These are phyloP conservation scores for Rosa hybrid DNA, from an alignment of 331 rosid species.

Conservation along the genomic window DNA sequence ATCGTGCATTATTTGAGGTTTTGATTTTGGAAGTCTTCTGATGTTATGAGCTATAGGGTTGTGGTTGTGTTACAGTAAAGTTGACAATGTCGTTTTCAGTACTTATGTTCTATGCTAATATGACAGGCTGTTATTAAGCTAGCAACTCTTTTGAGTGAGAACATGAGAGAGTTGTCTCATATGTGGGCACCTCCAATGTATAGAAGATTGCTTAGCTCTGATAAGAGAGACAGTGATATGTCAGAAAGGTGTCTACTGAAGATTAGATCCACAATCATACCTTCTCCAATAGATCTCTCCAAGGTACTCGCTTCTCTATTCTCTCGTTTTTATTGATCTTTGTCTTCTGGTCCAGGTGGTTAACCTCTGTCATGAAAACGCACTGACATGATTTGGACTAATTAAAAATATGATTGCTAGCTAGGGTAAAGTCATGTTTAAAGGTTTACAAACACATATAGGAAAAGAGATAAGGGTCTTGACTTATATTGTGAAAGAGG, in stretches of 20 bases:
- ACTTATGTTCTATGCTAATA: conserved; percentile 14
- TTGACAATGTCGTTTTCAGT: not conserved
- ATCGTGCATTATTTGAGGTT: not conserved
- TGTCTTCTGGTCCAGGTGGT: not conserved
- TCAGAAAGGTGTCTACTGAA: conserved; percentile 76
- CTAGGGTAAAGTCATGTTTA: not conserved
- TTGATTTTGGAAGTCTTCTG: not conserved
- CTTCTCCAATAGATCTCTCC: conserved; percentile 67
- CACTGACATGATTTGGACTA: not conserved
- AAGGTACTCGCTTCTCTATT: conserved; percentile 41
- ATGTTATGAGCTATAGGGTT: not conserved
- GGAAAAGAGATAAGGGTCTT: not conserved
- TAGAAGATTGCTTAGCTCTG: conserved; percentile 77
- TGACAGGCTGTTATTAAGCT: conserved; percentile 70
- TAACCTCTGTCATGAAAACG: not conserved
- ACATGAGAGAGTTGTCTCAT: conserved; percentile 68
- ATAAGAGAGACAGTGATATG: conserved; percentile 83
- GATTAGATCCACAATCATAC: conserved; percentile 58
- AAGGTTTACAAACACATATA: not conserved
- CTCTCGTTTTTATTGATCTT: not conserved
- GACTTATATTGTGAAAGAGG: not conserved
- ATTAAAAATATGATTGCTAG: not conserved
- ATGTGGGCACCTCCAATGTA: conserved; percentile 79
- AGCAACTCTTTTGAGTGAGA: conserved; percentile 47
- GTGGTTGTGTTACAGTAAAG: not conserved